Evolutionary conservation across 2,329 filamentous ascomycete genomes (phyloP), one percentile per base, ranked within the genome.

Genomic region (Aspergillus sp.): DNA sequence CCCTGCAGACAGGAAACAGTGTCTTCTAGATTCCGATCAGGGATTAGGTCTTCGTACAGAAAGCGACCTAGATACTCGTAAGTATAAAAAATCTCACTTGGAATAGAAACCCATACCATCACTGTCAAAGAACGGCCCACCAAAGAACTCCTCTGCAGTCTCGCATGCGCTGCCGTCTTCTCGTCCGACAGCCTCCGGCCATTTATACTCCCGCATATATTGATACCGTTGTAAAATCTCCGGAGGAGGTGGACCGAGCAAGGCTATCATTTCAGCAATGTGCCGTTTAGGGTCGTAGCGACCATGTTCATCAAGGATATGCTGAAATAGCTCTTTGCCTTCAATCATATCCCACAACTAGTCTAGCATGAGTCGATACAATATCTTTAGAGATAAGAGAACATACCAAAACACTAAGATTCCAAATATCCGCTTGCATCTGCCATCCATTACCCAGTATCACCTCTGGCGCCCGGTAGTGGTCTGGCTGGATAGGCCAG

Each of bases 401-500:
- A 60, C 62, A 35, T 43, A 70, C 68, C 55, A 76, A 54, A 54
- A 70, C 63, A 52, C 69, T 68, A 48, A 75, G 51, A 56, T 73
- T 75, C 72, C 71, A 75, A 49, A 76, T 72, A 62, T 75, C 73
- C 14, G 62, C 63, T 45, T 61, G 57, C 59, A 70, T 72, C 50
- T 63, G 61, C 71, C 68, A 76, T 44, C 68, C 66, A 57, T 58
- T 65, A 49, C 67, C 66, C 5, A 75, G 58, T 40, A 75, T 67
- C 24, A 75, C 72, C 59, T 76, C 72, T 50, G 70, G 73, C 4
- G 69, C 71, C 41, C 65, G 68, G 62, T 74, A 75, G 47, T 67
- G 59, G 47, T 73, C 68, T 52, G 70, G 70, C 67, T 84, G 55
- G 72, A 82, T 67, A 53, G 62, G 64, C 59, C 57, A 67, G 50